These are phyloP conservation scores for Leccinum fallax DNA, from an alignment of 1,284 basidiomycete genomes.

Conservation along the genomic window DNA sequence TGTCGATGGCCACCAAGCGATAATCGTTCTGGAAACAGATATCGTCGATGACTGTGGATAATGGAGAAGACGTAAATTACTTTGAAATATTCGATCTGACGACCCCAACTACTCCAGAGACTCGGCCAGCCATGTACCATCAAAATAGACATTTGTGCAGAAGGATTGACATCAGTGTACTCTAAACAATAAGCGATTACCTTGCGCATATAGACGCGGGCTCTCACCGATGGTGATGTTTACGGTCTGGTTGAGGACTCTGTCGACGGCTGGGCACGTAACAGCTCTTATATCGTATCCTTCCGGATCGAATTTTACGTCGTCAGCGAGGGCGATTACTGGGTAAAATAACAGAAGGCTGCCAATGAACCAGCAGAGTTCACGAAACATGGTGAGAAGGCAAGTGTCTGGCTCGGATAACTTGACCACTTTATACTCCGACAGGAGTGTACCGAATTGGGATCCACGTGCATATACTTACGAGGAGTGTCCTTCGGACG, in stretches of 20 bases:
- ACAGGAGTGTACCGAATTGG: neutral
- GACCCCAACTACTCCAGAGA: conserved; percentile 71
- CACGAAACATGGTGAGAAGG: conserved; percentile 6
- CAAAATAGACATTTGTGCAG: conserved; percentile 50
- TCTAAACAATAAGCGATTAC: conserved; percentile 39
- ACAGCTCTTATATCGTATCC: conserved; percentile 39
- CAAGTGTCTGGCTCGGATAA: neutral
- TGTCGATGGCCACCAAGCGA: conserved; percentile 57
- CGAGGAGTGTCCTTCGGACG: too few species aligned
- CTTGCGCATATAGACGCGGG: conserved; percentile 1
- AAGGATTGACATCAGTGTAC: conserved; percentile 64
- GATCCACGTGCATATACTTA: neutral
- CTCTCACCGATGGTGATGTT: conserved; percentile 44
- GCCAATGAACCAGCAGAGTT: conserved; percentile 6
- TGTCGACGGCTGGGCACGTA: conserved; percentile 43
- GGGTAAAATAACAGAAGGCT: conserved; percentile 8
- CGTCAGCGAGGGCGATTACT: neutral
- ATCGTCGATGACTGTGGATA: neutral
- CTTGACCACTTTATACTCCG: conserved; percentile 1
- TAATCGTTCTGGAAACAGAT: conserved; percentile 37
- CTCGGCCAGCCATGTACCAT: conserved; percentile 78
- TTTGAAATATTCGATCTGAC: conserved; percentile 65
- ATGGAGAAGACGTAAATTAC: conserved; percentile 30
- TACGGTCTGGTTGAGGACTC: conserved; percentile 32
- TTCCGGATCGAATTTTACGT: conserved; percentile 41